Evolutionary conservation across 495 filamentous ascomycete genomes (phyloP), one percentile per base, ranked within the genome.

Genomic region (Penicillium pulvis): DNA sequence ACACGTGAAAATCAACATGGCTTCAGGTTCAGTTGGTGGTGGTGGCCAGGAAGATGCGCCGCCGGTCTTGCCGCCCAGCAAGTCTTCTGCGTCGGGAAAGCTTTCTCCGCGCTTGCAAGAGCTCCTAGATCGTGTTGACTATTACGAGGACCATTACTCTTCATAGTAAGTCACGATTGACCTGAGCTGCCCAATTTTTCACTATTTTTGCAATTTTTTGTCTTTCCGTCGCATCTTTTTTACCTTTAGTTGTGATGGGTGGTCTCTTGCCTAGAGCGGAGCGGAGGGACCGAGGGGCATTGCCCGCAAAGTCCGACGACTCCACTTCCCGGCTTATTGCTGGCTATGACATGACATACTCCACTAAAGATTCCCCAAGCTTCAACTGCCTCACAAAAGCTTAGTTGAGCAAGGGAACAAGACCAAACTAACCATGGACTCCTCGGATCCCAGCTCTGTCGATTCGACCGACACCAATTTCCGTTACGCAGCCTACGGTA

Each of bases 401-500:
- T 41, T 16, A 26, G 17, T 24, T 24, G 35, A 53, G 19, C 28
- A 6, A 31, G 51, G 10, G 11, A 6, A 31, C 16, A 30, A 17
- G 4, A 46, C 20, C 39, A 43, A 16, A 57, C 58, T 67, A 58
- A 63, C 56, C 6, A 71, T 62, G 53, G 39, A 43, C 51, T 51
- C 62, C 48, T 58, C 62, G 6, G 16, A 54, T 14, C 33, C 48
- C 61, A 96, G 92, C 70, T 87, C 83, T 19, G 80, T 86, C 24
- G 86, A 95, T 59, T 87, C 91, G 7, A 98, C 92, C 43, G 89
- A 96, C 49, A 88, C 87, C 59, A 85, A 85, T 61, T 77, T 92
- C 69, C 90, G 94, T 62, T 98, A 97, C 72, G 94, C 93, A 49
- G 94, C 90, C 64, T 98, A 98, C 77, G 90, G 90, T 51, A 85